A percentile compares a stretch with the other conserved stretches of the same genome.
Evolutionary conservation across 2,329 filamentous ascomycete species (phyloP).

Genomic region (Pseudofabraea citricarpa): DNA sequence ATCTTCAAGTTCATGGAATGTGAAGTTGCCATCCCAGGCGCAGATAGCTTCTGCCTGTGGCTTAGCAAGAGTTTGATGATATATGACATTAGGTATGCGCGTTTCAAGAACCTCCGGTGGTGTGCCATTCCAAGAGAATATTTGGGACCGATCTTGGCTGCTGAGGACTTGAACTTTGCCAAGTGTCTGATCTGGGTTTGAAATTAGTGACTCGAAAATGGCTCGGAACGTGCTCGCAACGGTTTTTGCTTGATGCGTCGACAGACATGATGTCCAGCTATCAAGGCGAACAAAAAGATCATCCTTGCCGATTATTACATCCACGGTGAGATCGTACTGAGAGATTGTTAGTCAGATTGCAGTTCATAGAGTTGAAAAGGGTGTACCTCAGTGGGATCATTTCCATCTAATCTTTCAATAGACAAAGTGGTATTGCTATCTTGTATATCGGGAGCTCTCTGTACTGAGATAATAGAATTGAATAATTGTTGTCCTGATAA

Average conservation of each 20-base stretch:
- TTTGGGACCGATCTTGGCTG: not conserved
- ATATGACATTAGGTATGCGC: slow-evolving; percentile 13
- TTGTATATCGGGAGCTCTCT: not conserved
- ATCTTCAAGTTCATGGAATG: slow-evolving; percentile 14
- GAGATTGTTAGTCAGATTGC: no score
- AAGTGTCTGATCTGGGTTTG: not conserved
- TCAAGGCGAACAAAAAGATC: no score
- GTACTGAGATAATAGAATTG: not conserved
- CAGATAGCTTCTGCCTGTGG: slow-evolving; percentile 15
- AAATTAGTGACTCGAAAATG: no score
- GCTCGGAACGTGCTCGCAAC: no score
- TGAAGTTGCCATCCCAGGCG: slow-evolving; percentile 17
- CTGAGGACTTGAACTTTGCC: not conserved
- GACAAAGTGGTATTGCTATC: not conserved
- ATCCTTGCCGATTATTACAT: no score
- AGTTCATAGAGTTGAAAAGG: no score
- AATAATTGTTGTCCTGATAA: not conserved
- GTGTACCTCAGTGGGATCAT: not conserved
- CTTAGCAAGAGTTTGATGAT: slow-evolving; percentile 5
- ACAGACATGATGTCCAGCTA: no score
- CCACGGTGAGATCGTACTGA: not conserved
- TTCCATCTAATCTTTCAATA: not conserved
- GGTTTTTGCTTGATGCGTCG: no score
- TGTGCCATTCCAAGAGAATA: not conserved
- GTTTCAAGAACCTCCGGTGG: slow-evolving; percentile 4